Base-by-base conservation (phyloP, 805 yeast species). In the Metschnikowia borealis region DNA sequence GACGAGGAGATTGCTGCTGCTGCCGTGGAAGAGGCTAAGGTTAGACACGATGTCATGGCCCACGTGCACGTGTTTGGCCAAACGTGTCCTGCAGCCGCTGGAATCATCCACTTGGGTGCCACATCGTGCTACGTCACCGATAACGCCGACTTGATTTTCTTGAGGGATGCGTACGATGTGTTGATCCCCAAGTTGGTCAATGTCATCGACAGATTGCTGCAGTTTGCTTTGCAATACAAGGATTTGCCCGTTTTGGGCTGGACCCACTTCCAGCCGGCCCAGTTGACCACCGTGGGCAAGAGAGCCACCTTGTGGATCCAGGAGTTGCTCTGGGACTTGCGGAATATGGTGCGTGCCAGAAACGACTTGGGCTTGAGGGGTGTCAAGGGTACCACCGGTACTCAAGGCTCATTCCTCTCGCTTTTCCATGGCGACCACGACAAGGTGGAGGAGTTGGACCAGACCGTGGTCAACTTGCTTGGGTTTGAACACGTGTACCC, bases 251-350 rank as follows among this genome's bases (percentile, higher is more conserved):
- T 91, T 40, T 80, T 94, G 58, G 99, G 99, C 34, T 94, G 98
- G 98, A 94, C 99, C 51, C 99, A 94, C 73, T 94, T 94, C 83
- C 99, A 94, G 77, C 99, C 99, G 14, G 99, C 99, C 48, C 99
- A 94, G 77, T 82, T 94, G 69, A 92, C 98, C 59, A 94, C 99
- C 33, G 96, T 94, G 56, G 99, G 99, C 69, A 94, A 94, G 79
- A 86, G 99, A 74, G 95, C 96, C 50, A 90, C 97, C 41, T 77
- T 94, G 65, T 94, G 99, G 99, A 77, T 94, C 62, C 99, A 94
- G 78, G 99, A 94, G 72, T 77, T 94, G 62, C 78, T 94, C 63
- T 94, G 98, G 99, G 99, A 94, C 73, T 81, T 94, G 70, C 83
- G 99, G 75, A 94, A 94, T 75, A 81, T 94, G 76, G 85, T 80